A percentile compares a stretch with the other conserved stretches of the same genome.
phyloP scores from a whole-genome alignment of 345 rosid species.

The Microthlaspi erraticum region DNA sequence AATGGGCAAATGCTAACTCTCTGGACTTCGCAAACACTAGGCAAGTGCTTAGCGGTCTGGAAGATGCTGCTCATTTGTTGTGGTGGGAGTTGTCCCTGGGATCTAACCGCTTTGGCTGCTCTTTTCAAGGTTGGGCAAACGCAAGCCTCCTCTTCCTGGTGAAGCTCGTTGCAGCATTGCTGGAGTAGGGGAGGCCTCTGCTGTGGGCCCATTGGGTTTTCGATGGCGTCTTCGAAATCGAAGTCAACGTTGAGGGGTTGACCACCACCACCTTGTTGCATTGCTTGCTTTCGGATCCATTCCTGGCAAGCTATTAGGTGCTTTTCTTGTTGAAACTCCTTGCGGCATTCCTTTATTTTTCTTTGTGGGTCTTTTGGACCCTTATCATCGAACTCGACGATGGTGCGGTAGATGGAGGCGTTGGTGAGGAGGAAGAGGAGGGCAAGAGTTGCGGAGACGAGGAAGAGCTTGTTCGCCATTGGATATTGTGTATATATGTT shows the following conservation, averaged over 20 bases:
- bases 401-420: slow-evolving; percentile 48
- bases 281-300: slow-evolving; percentile 1
- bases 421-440: slow-evolving; percentile 42
- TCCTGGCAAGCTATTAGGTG: slow-evolving; percentile 30
- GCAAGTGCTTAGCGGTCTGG: slow-evolving; percentile 28
- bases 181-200: slow-evolving; percentile 11
- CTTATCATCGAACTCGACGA: slow-evolving; percentile 36
- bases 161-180: slow-evolving; percentile 40
- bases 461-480: slow-evolving; percentile 45
- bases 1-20: slow-evolving; percentile 35
- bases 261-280: slow-evolving; percentile 9
- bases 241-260: slow-evolving; percentile 21
- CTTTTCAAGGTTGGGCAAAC: slow-evolving; percentile 40
- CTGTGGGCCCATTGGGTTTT: slow-evolving; percentile 15
- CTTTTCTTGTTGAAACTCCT: slow-evolving; percentile 30
- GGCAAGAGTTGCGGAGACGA: slow-evolving; percentile 37
- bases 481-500: neutral
- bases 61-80: neutral
- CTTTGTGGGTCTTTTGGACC: neutral
- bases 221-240: slow-evolving; percentile 30
- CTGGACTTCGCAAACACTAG: slow-evolving; percentile 19
- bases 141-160: slow-evolving; percentile 10
- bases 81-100: neutral
- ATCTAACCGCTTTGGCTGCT: slow-evolving; percentile 18
- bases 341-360: slow-evolving; percentile 3